Evolutionary conservation across 257 asterid species (phyloP).

Genomic region (Rubia yunnanensis): DNA sequence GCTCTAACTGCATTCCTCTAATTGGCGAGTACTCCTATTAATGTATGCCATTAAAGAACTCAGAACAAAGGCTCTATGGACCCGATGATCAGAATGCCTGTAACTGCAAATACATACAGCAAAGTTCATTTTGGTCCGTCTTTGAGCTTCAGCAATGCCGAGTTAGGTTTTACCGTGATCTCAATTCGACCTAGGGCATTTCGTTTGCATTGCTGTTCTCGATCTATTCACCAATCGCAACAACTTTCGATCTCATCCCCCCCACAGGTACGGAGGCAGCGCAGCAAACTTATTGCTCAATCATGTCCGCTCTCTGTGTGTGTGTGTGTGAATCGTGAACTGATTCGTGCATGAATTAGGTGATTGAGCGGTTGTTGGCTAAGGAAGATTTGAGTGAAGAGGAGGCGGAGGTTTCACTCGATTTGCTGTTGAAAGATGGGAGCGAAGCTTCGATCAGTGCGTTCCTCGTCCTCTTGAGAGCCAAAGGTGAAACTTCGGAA

Average conservation of each 20-base stretch:
- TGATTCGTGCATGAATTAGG: slow-evolving; percentile 24
- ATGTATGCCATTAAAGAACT: too few species aligned
- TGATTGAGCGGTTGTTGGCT: slow-evolving; percentile 62
- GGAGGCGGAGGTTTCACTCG: slow-evolving; percentile 70
- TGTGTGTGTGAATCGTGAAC: background rate
- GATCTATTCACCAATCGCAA: slow-evolving; percentile 3
- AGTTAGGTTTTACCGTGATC: background rate
- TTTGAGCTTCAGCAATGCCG: background rate
- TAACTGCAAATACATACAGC: background rate
- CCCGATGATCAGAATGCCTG: background rate
- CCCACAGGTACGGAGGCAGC: slow-evolving; percentile 7
- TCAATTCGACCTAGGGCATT: background rate
- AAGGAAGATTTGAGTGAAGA: slow-evolving; percentile 68
- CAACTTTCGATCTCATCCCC: slow-evolving; percentile 11
- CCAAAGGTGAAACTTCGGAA: slow-evolving; percentile 91
- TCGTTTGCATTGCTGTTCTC: slow-evolving; percentile 11
- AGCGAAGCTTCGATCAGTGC: slow-evolving; percentile 91
- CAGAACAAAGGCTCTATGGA: background rate
- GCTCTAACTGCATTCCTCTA: too few species aligned
- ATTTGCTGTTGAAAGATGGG: slow-evolving; percentile 68
- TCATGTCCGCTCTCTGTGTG: background rate
- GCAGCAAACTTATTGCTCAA: background rate
- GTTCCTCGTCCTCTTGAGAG: slow-evolving; percentile 86
- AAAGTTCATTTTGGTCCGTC: background rate
- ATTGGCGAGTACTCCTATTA: too few species aligned